A percentile compares a stretch with the other conserved stretches of the same genome.
These are phyloP conservation scores for Aspergillus baeticus DNA, from an alignment of 495 filamentous ascomycete species.

Conservation along the genomic window DNA sequence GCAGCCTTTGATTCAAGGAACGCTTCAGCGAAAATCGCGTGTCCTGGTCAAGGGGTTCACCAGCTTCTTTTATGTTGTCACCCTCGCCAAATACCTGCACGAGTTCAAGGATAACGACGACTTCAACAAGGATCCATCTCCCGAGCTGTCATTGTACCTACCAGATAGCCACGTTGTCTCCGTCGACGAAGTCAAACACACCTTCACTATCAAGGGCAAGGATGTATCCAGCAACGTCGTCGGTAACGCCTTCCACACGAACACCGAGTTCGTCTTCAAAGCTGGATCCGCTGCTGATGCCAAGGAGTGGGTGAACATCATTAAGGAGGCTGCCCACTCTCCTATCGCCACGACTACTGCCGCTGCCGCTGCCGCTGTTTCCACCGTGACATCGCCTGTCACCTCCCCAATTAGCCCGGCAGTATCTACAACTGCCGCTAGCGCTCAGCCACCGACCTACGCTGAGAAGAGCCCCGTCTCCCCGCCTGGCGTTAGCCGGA, in stretches of 20 bases:
- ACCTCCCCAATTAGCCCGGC: conserved; percentile 16
- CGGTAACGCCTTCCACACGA: conserved; percentile 58
- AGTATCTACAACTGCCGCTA: background rate
- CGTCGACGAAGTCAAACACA: conserved; percentile 79
- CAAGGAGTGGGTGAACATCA: conserved; percentile 76
- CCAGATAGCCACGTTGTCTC: conserved; percentile 83
- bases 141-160: conserved; percentile 86
- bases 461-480: conserved; percentile 20
- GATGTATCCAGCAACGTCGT: conserved; percentile 65
- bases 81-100: conserved; percentile 80
- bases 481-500: conserved; percentile 11
- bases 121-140: conserved; percentile 72
- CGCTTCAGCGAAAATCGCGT: conserved; percentile 80
- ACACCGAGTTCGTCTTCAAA: conserved; percentile 65
- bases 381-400: conserved; percentile 5
- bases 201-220: conserved; percentile 93
- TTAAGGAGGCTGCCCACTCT: conserved; percentile 45
- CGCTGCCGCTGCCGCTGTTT: conserved; percentile 5
- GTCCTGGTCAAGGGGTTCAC: conserved; percentile 76
- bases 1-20: conserved; percentile 79
- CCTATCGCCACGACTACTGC: conserved; percentile 14
- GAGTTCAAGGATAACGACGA: conserved; percentile 96
- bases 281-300: conserved; percentile 74
- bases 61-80: conserved; percentile 85
- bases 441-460: conserved; percentile 22